Base-by-base conservation (phyloP, 352 stramenopile genomes). In the Peronospora destructor region DNA sequence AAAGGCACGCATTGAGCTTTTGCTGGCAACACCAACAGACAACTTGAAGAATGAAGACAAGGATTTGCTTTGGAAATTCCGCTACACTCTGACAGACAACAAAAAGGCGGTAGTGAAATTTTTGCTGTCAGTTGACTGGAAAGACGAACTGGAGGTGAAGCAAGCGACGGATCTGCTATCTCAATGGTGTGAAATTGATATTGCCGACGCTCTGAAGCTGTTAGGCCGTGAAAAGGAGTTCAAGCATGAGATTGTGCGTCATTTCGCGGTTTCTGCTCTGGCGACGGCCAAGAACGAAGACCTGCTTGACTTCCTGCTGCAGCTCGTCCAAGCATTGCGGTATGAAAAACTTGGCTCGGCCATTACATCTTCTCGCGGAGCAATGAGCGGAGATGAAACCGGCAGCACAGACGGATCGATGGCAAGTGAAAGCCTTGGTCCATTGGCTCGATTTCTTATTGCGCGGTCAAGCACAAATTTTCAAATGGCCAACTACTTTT, bases 401-500 rank as follows among this genome's bases (percentile, higher is more conserved):
- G 49, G 50, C 26, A 83, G 62, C 29, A 68, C 64, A 6, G 66
- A 84, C 23, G 72, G 64, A 30, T 64, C 59, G 2, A 53, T 71
- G n/a, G 43, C 58, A 19, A 66, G 70, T 54, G 68, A 93, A 41
- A 60, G 62, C 14, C 50, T 91, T 12, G 78, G 84, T 6, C 71
- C 87, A 0, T 66, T 99, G 4, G 94, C 90, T 36, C 74, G 73
- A 26, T 99, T 98, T 68, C 65, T 98, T 21, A 98, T 98, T 54
- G 76, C 89, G 37, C 83, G 96, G 14, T 96, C 95, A 10, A 89
- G 85, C 29, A 84, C 70, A 17, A 97, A 95, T 50, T 91, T 98
- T 47, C 79, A 97, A 46, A 87, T 99, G 60, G 95, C 96, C 23
- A 98, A 98, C 56, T 98, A 97, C 48, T 88, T 99, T n/a, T 98